Base-by-base conservation (phyloP, 768 basidiomycete species). In the Asterophora lycoperdoides region DNA sequence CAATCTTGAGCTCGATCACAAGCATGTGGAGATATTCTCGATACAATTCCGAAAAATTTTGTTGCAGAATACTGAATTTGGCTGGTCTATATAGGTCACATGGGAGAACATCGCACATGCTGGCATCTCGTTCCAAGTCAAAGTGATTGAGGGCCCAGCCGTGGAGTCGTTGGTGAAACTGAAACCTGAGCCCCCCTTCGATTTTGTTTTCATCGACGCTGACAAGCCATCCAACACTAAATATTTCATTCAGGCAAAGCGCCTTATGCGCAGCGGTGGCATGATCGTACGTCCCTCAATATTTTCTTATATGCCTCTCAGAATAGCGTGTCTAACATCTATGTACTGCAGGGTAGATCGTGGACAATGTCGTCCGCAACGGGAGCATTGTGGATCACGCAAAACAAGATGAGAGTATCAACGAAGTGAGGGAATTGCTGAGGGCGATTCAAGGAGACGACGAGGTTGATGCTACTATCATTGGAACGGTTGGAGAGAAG, bases 171-270 rank as follows among this genome's bases (percentile, higher is more conserved):
- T 87, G 36, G 65, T 63, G 18, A 69, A 65, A 36, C 63, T 86
- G 28, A 64, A 72, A 6, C 62, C 80, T 6, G 71, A 73, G 8
- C 62, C 65, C 4, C 75, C 73, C 1, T 86, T 83, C 60, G 85
- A 87, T 61, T 63, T 89, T n/a, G 72, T 73, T 2, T 89, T 87
- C 70, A 83, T 86, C 53, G 85, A 87, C 63, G 86, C 84, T 5
- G 82, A 86, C 67, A 86, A 86, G 60, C 62, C 66, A 3, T 71
- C 69, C 34, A 81, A 81, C 52, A 46, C 69, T 18, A 67, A 68
- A 4, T 86, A 86, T 58, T 83, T 81, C 65, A 66, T 62, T 1
- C 74, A 86, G 51, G 78, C 77, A 0, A 80, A 86, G 58, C 74
- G 84, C 11, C 68, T 87, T 6, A 70, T 80, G 0, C 69, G 77